Base-by-base conservation (phyloP, 2,329 filamentous ascomycete species). In the Cladophialophora yegresii region DNA sequence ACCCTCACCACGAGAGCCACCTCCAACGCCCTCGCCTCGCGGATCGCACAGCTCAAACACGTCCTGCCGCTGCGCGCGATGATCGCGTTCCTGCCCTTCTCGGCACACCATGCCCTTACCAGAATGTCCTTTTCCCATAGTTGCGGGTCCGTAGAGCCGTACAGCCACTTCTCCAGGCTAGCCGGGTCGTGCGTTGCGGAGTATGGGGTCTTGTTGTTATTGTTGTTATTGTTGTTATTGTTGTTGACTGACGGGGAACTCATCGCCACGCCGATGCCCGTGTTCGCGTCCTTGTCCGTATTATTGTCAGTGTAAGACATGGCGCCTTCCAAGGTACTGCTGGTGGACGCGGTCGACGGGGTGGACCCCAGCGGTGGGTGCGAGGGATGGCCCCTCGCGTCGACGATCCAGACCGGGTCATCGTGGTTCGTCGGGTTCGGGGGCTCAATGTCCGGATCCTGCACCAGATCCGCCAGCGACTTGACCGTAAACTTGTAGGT, bases 81-180 rank as follows among this genome's bases (percentile, higher is more conserved):
- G 32, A 81, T 71, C 3, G 78, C 78, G 70, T 78, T 72, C 47
- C 73, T 73, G 12, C 77, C 79, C 33, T 77, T 73, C 36, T 77
- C 74, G 9, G 78, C 75, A 67, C 79, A 80, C 79, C 79, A 81
- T 2, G 78, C 77, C 23, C 79, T 74, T 6, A 73, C 78, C 59
- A 80, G 76, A 0, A 76, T 73, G 67, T 80, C 78, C 64, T 75
- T 77, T 13, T 74, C 72, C 60, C 70, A 59, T 0, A 71, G 64
- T 47, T 70, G 67, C 36, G 70, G 62, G 49, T 72, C 60, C 50
- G 62, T 28, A 20, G 57, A 67, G 33, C 55, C 66, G 45, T 28
- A 70, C 36, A 54, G 40, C 8, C 40, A 55, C 59, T 60, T 22
- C 45, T 63, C 47, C 49, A 51, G 23, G 47, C 26, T 16, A 3